Conservation (phyloP, 257 asterid genomes). For the Jasminum sambac region DNA sequence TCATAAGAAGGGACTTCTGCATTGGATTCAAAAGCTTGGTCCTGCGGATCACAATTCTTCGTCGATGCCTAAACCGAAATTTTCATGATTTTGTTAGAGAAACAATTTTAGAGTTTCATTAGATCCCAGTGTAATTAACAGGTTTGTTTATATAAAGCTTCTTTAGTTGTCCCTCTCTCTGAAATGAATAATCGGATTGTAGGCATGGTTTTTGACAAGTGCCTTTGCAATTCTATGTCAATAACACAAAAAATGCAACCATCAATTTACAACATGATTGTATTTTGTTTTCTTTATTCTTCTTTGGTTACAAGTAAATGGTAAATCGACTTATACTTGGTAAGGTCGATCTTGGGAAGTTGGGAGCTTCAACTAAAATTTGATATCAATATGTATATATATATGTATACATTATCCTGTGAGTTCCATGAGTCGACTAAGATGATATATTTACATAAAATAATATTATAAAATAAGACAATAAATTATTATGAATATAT, state of each 20-base stretch:
- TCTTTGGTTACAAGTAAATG: background rate
- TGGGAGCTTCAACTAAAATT: too few relatives aligned
- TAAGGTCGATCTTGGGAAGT: too few relatives aligned
- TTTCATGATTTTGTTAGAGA: constrained; percentile 39
- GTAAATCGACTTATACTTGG: background rate
- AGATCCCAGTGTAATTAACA: constrained; percentile 42
- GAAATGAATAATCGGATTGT: constrained; percentile 33
- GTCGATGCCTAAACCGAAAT: constrained; percentile 52
- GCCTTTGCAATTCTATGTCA: constrained; percentile 9
- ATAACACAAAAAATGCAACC: constrained; percentile 21
- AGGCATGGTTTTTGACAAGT: constrained; percentile 16
- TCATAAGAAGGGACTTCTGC: constrained; percentile 66
- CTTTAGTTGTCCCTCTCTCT: constrained; percentile 9
- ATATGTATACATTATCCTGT: too few relatives aligned
- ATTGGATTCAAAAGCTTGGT: constrained; percentile 67
- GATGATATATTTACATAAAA: too few relatives aligned
- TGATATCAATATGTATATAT: too few relatives aligned
- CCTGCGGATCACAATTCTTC: constrained; percentile 41
- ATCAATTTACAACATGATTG: constrained; percentile 33
- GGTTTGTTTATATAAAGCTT: background rate
- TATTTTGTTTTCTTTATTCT: constrained; percentile 7
- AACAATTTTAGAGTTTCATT: constrained; percentile 36
- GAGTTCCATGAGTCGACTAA: too few relatives aligned
- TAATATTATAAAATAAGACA: too few relatives aligned
- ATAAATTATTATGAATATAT: too few relatives aligned